These are phyloP conservation scores for Rhododendron molle DNA, from an alignment of 148 eudicot species.

Conservation along the genomic window DNA sequence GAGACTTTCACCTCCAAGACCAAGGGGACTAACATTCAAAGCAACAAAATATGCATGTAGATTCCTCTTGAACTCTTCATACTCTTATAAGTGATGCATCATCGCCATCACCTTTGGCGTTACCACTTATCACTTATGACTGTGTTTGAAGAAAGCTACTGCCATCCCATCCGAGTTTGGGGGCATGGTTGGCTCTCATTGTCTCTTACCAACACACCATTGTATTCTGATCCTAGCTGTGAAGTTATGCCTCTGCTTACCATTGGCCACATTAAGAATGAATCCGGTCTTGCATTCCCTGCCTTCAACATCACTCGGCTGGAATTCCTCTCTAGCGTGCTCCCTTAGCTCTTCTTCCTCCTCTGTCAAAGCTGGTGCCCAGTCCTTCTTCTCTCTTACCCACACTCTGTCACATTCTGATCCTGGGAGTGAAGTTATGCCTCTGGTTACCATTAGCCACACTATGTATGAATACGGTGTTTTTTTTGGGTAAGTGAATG, in stretches of 20 bases:
- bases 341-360: background rate
- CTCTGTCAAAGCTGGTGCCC: background rate
- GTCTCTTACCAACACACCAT: background rate
- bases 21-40: background rate
- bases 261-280: background rate
- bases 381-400: background rate
- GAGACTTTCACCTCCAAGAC: background rate
- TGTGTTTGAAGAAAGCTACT: background rate
- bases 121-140: background rate
- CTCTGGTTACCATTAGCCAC: background rate
- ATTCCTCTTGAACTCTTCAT: background rate
- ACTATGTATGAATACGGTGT: background rate
- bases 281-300: background rate
- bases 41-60: background rate
- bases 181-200: background rate
- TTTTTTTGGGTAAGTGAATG: background rate
- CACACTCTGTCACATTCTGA: background rate
- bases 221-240: background rate
- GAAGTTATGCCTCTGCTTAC: background rate
- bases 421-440: background rate
- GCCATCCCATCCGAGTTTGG: background rate
- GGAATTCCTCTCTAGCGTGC: background rate
- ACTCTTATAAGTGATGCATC: background rate
- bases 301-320: background rate
- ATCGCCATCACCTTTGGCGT: background rate